Percentiles rank a stretch among this genome's conserved stretches.
phyloP scores from a whole-genome alignment of 2,329 filamentous ascomycete genomes.

The Canariomyces notabilis region DNA sequence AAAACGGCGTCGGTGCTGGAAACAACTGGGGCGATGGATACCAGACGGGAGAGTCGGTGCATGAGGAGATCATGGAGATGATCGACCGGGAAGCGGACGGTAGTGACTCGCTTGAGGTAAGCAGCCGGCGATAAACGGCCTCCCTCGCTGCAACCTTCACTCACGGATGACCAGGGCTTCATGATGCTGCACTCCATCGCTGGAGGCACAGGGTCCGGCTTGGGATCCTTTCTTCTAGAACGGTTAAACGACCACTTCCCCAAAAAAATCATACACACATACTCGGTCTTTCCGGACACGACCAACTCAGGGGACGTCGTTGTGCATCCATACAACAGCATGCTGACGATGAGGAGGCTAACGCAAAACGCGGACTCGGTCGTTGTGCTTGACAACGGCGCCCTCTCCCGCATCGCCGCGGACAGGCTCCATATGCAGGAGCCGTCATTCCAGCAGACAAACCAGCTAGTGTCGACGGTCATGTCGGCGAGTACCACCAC shows the following conservation, averaged over 20 bases:
- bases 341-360: conserved; percentile 83
- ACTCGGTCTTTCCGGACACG: conserved; percentile 96
- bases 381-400: conserved; percentile 94
- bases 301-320: conserved; percentile 85
- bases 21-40: conserved; percentile 99
- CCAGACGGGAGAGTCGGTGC: conserved; percentile 82
- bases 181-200: conserved; percentile 99
- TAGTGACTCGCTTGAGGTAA: conserved; percentile 87
- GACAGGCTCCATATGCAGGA: conserved; percentile 93
- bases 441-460: conserved; percentile 94
- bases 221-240: conserved; percentile 92
- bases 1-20: conserved; percentile 86
- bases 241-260: conserved; percentile 95
- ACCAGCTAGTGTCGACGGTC: conserved; percentile 93
- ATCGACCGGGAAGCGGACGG: conserved; percentile 97
- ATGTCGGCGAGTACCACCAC: conserved; percentile 99
- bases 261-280: conserved; percentile 98
- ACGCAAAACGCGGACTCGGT: conserved; percentile 97
- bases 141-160: neutral
- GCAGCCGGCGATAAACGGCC: conserved; percentile 5
- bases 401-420: conserved; percentile 86
- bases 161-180: conserved; percentile 61
- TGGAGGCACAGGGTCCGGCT: conserved; percentile 90
- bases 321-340: conserved; percentile 96
- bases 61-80: conserved; percentile 99